Base-by-base conservation (phyloP, 371 early-diverging fungal species). In the Syncephalastrum racemosum region DNA sequence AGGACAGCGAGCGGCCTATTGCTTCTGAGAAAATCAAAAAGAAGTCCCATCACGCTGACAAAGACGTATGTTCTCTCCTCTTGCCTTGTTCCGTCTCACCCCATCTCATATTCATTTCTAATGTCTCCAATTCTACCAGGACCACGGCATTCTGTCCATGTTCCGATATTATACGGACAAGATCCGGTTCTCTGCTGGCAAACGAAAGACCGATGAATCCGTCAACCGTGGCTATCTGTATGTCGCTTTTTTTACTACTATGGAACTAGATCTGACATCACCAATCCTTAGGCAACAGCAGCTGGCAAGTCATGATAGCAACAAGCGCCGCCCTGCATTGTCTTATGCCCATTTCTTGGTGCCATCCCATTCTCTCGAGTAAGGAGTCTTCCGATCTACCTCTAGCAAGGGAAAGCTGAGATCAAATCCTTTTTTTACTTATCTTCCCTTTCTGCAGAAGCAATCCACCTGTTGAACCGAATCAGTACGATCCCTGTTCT, bases 1-100 rank as follows among this genome's bases (percentile, higher is more conserved):
- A 78, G 52, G 79, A 78, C 51, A 78, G 75, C 43, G 75, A 75
- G 50, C 59, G 73, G 16, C 79, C 79, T 2, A 78, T 78, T 68
- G 79, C 79, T 14, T 78, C 79, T 53, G 79, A 78, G 61, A 78
- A 78, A 49, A 78, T 78, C 15, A 78, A 78, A 59, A 75, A 75
- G 56, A 75, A 71, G 48, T 67, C 70, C 12, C 64, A 61, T n/a
- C 62, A 62, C 39, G 56, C 56, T 23, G 72, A 72, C n/a, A 68
- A 64, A 56, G 70, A 71, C 19, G 75, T 72, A 63, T 19, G 41
- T 24, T 15, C 18, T 31, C 20, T 4, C 4, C 4, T n/a, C 15
- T 16, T 10, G 14, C 14, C n/a, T 14, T 36, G 7, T 14, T 7
- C 20, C 10, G 4, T 46, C 42, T 5, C n/a, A 36, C 20, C 19